phyloP scores from a whole-genome alignment of 768 basidiomycete genomes.

The Agaricus sinodeliciosus region DNA sequence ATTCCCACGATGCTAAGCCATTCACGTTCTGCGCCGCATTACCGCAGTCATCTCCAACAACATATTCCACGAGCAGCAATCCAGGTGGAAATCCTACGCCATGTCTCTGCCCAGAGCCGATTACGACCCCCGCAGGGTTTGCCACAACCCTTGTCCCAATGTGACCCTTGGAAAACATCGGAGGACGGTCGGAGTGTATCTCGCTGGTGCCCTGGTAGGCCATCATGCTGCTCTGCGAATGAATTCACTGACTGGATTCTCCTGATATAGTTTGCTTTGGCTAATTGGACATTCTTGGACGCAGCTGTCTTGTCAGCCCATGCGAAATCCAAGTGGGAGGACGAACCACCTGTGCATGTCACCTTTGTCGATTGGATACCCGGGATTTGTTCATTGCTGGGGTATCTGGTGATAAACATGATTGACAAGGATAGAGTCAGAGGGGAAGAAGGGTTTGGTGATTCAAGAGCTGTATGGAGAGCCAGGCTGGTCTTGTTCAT shows the following conservation, averaged over 20 bases:
- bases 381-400: slow-evolving; percentile 86
- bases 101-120: slow-evolving; percentile 66
- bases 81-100: background rate
- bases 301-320: slow-evolving; percentile 88
- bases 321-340: slow-evolving; percentile 66
- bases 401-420: slow-evolving; percentile 87
- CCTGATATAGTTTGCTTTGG: slow-evolving; percentile 76
- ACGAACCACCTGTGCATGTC: slow-evolving; percentile 64
- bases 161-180: slow-evolving; percentile 70
- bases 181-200: slow-evolving; percentile 80
- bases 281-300: slow-evolving; percentile 93
- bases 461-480: slow-evolving; percentile 83
- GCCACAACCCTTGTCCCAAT: slow-evolving; percentile 81
- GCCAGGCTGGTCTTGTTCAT: slow-evolving; percentile 88
- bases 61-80: slow-evolving; percentile 8
- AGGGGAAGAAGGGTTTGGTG: slow-evolving; percentile 75
- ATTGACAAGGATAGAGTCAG: slow-evolving; percentile 91
- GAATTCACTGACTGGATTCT: background rate
- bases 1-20: slow-evolving; percentile 22
- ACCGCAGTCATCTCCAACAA: slow-evolving; percentile 9
- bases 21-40: slow-evolving; percentile 12
- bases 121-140: slow-evolving; percentile 86
- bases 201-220: slow-evolving; percentile 87
- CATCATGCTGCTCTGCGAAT: background rate
- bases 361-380: slow-evolving; percentile 97